A percentile compares a stretch with the other conserved stretches of the same genome.
Evolutionary conservation across 768 basidiomycete species (phyloP).

Genomic region (Podaxis pistillaris): DNA sequence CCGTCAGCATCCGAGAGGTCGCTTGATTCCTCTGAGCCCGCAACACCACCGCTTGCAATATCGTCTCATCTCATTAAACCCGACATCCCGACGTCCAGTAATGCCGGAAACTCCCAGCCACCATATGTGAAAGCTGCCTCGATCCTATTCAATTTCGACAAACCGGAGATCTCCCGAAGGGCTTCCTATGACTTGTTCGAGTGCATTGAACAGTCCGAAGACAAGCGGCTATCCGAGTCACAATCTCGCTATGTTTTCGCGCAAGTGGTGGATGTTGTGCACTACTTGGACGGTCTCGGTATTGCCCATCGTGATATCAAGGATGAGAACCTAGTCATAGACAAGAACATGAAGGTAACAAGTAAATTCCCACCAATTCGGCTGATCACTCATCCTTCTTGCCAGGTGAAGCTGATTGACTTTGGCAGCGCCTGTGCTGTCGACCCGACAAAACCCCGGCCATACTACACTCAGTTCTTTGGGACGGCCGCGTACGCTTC

Average conservation of each 20-base stretch:
- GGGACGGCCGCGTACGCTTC: conserved; percentile 96
- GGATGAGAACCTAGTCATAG: conserved; percentile 90
- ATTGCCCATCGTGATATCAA: conserved; percentile 97
- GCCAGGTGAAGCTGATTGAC: conserved; percentile 90
- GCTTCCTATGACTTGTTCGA: conserved; percentile 93
- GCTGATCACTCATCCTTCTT: conserved; percentile 1
- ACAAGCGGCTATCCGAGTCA: conserved; percentile 75
- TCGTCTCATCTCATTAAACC: conserved; percentile 5
- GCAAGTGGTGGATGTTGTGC: conserved; percentile 84
- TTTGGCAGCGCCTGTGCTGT: conserved; percentile 87
- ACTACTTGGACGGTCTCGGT: conserved; percentile 77
- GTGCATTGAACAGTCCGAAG: conserved; percentile 84
- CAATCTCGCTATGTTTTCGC: conserved; percentile 82
- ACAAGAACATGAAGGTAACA: conserved; percentile 63
- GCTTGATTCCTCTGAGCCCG: conserved; percentile 26
- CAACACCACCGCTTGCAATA: conserved; percentile 25
- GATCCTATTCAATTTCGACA: not conserved
- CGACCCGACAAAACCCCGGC: conserved; percentile 59
- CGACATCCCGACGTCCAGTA: not conserved
- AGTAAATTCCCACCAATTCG: conserved; percentile 17
- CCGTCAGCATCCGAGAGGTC: conserved; percentile 37
- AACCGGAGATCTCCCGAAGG: conserved; percentile 56
- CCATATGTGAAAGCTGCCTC: conserved; percentile 23
- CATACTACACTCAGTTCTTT: conserved; percentile 78
- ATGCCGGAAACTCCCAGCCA: conserved; percentile 4